Conservation (phyloP, 2,329 filamentous ascomycete genomes). For the Geosmithia flava region DNA sequence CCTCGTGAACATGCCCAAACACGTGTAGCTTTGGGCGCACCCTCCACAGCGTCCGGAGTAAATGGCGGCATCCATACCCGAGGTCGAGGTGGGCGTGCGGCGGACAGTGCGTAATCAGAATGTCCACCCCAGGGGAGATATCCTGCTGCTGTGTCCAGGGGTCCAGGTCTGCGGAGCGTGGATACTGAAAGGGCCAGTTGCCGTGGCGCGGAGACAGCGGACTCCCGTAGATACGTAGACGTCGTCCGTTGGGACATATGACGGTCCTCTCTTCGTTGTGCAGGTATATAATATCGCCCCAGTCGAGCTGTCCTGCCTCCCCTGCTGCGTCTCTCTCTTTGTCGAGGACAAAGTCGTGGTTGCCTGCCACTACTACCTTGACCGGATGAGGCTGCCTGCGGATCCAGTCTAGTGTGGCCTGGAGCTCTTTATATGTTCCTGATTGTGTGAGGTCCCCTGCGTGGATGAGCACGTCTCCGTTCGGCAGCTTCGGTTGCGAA, state of each 20-base stretch:
- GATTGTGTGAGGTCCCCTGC: slow-evolving; percentile 31
- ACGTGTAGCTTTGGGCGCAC: slow-evolving; percentile 47
- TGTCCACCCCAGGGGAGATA: slow-evolving; percentile 9
- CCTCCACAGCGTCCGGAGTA: slow-evolving; percentile 34
- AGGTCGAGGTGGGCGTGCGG: slow-evolving; percentile 22
- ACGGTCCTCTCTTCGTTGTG: slow-evolving; percentile 4
- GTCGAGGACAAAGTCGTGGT: slow-evolving; percentile 24
- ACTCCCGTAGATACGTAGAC: slow-evolving; percentile 4
- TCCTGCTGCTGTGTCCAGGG: slow-evolving; percentile 3
- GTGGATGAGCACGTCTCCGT: slow-evolving; percentile 33
- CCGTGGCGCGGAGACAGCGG: slow-evolving; percentile 12
- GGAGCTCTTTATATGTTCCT: slow-evolving; percentile 26
- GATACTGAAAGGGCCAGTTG: slow-evolving; percentile 17
- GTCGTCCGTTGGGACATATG: neutral
- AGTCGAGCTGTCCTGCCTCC: neutral
- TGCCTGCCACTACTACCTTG: slow-evolving; percentile 32
- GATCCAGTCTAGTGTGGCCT: slow-evolving; percentile 25
- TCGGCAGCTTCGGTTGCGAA: slow-evolving; percentile 20
- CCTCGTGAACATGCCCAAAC: slow-evolving; percentile 57
- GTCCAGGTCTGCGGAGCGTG: slow-evolving; percentile 10
- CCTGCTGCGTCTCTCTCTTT: neutral
- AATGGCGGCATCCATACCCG: slow-evolving; percentile 14
- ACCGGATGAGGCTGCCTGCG: slow-evolving; percentile 19
- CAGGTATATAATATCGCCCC: slow-evolving; percentile 13
- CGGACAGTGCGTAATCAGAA: slow-evolving; percentile 25